A percentile compares a stretch with the other conserved stretches of the same genome.
Evolutionary conservation across 2,329 filamentous ascomycete genomes (phyloP).

Genomic region (Aspergillus novofumigatus): DNA sequence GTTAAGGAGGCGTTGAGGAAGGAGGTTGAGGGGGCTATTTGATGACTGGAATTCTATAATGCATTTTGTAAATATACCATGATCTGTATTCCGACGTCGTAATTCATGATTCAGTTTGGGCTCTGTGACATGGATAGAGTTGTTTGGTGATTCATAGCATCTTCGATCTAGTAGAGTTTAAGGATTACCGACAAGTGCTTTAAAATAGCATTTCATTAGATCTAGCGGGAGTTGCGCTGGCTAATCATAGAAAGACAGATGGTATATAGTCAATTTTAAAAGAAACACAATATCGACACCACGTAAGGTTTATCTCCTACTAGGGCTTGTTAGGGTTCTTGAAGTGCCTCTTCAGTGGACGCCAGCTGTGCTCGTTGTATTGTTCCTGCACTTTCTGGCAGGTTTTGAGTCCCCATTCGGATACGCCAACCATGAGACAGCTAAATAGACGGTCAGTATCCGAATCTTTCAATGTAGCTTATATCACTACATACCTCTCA

Average conservation of each 20-base stretch:
- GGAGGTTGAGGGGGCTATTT: conserved; percentile 40
- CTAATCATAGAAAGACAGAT: not conserved
- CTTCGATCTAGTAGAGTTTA: not conserved
- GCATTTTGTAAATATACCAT: conserved; percentile 1
- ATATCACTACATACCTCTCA: conserved; percentile 43
- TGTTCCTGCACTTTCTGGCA: conserved; percentile 67
- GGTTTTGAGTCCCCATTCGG: conserved; percentile 66
- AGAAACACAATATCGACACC: not conserved
- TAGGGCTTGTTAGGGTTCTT: conserved; percentile 45
- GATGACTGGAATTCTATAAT: not conserved
- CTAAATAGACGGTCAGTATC: conserved; percentile 43
- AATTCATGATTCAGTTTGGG: not conserved
- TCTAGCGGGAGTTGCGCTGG: not conserved
- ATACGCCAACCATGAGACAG: conserved; percentile 66
- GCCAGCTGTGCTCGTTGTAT: conserved; percentile 82
- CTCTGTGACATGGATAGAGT: not conserved
- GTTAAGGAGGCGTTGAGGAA: conserved; percentile 57
- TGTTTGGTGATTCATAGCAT: not conserved
- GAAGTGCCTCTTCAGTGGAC: conserved; percentile 61
- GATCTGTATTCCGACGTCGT: not conserved
- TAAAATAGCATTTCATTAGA: not conserved
- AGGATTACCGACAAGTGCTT: not conserved
- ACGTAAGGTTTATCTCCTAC: not conserved
- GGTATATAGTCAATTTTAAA: not conserved
- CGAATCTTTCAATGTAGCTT: not conserved